A percentile compares a stretch with the other conserved stretches of the same genome.
Evolutionary conservation across 163 green algal species (phyloP).

Genomic region (Coccomyxa subellipsoidea): DNA sequence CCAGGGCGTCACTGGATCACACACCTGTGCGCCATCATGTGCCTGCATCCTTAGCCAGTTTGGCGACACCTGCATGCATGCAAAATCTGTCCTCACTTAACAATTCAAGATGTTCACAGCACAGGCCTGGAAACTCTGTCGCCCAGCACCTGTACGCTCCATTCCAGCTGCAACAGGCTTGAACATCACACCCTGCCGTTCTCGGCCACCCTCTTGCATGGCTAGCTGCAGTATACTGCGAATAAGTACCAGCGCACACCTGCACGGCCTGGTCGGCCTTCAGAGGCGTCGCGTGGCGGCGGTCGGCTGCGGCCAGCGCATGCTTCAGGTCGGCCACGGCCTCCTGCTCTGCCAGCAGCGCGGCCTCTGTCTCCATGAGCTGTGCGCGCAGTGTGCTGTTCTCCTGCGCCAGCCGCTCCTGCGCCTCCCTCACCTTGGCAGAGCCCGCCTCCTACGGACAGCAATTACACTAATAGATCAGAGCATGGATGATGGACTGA

Average conservation of each 20-base stretch:
- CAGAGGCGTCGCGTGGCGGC: conserved; percentile 5
- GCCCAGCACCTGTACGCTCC: too few relatives aligned
- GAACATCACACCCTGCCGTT: too few relatives aligned
- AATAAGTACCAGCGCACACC: not conserved
- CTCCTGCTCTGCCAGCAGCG: conserved; percentile 10
- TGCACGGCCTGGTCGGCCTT: conserved; percentile 14
- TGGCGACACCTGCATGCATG: not conserved
- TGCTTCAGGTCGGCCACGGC: conserved; percentile 8
- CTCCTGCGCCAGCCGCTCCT: not conserved
- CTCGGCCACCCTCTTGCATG: too few relatives aligned
- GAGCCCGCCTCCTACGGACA: not conserved
- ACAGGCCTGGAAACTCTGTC: too few relatives aligned
- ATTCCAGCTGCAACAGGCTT: too few relatives aligned
- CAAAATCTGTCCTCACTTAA: not conserved
- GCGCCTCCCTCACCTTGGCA: conserved; percentile 5
- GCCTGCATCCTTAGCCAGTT: not conserved
- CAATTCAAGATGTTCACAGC: not conserved
- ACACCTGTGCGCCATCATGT: not conserved
- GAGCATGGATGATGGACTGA: too few relatives aligned
- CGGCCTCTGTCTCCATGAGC: conserved; percentile 8
- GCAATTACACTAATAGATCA: not conserved
- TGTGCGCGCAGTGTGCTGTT: not conserved
- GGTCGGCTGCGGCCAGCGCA: conserved; percentile 9
- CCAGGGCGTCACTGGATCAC: too few relatives aligned
- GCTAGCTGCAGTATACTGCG: too few relatives aligned